phyloP scores from a whole-genome alignment of 805 yeast species.

The Kuraishia hungarica region DNA sequence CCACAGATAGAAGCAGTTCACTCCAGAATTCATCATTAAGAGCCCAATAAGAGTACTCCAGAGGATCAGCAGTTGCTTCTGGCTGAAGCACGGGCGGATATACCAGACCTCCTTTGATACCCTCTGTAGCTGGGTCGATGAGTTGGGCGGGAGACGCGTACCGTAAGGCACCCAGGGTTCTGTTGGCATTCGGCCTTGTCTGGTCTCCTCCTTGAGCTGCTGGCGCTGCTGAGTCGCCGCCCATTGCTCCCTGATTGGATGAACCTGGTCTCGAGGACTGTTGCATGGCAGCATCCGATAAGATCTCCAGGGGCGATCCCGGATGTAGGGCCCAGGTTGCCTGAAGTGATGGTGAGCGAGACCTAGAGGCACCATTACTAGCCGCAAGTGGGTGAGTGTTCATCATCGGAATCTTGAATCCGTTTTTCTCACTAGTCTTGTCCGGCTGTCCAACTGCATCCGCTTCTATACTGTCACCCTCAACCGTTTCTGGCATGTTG shows the following conservation, averaged over 20 bases:
- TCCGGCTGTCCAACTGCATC: slow-evolving; percentile 1
- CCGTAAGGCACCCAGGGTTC: not conserved
- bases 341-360: not conserved
- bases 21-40: slow-evolving; percentile 61
- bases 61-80: slow-evolving; percentile 13
- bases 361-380: not conserved
- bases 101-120: not conserved
- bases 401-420: not conserved
- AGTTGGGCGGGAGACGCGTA: not conserved
- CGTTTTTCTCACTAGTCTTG: not conserved
- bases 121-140: not conserved
- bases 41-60: slow-evolving; percentile 38
- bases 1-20: slow-evolving; percentile 26
- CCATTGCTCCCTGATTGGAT: not conserved
- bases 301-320: slow-evolving; percentile 27
- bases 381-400: not conserved
- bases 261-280: not conserved
- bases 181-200: not conserved
- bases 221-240: not conserved
- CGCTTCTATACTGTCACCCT: not conserved
- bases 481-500: not conserved
- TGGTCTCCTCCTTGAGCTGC: not conserved
- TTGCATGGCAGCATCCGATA: slow-evolving; percentile 30
- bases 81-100: not conserved
- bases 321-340: slow-evolving; percentile 8